Evolutionary conservation across 192 early-diverging fungal species (phyloP), one percentile per base, ranked within the genome.

Genomic region (Gorgonomyces haynaldii): DNA sequence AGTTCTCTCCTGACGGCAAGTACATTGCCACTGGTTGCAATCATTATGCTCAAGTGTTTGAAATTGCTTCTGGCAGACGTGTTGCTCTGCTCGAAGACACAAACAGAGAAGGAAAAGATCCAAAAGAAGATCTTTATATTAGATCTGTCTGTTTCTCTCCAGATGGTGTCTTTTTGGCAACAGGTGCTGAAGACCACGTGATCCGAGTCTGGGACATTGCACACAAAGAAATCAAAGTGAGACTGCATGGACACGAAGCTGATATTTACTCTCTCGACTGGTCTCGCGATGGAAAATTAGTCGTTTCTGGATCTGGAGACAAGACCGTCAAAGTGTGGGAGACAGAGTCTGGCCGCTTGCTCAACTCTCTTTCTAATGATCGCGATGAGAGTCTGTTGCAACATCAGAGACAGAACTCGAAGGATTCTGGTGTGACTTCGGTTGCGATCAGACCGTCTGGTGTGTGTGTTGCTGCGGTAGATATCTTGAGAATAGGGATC

Each of bases 241-340:
- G 72, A 6, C 73, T 93, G 32, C 57, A 65, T 13, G 95, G 95
- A 15, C 95, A 98, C 54, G 85, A 88, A 40, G 86, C 89, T 66
- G 95, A 98, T 57, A 96, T 98, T 48, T 98, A 98, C 63, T 85
- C 82, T 21, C 71, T 98, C 53, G 95, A 96, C 52, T 98, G 91
- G 70, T 82, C 81, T 49, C 67, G 81, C 12, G 91, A 94, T 58
- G 91, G 91, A n/a, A 62, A 74, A 42, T 81, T 77, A 20, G 81
- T 98, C 50, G 88, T 91, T 24, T 88, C 84, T 15, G 95, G 92
- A 19, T 56, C 57, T 46, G 74, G 74, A 7, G 72, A 75, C 45
- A 23, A 52, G 8, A 66, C 48, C 43, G 69, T 75, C 16, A 50
- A 56, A 46, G 64, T 97, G 15, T 97, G 91, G 91, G 82, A 83